phyloP scores from a whole-genome alignment of 129 eudicot species.

The Rutidosis leptorrhynchoides region DNA sequence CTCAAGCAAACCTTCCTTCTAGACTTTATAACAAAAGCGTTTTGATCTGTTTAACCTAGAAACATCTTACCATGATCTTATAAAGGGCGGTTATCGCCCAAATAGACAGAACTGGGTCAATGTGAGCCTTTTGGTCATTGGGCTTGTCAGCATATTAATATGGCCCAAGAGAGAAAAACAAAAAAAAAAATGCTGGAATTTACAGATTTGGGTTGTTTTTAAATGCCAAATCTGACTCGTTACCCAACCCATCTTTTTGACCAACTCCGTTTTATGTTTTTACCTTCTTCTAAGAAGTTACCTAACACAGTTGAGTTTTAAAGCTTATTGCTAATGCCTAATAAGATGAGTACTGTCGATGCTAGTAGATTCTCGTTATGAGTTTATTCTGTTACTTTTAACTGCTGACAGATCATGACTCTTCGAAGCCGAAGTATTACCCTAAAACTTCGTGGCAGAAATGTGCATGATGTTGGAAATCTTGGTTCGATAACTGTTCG shows the following conservation, averaged over 20 bases:
- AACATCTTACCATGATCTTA: not conserved
- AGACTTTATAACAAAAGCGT: constrained; percentile 8
- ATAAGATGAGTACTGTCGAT: not conserved
- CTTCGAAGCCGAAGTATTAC: constrained; percentile 55
- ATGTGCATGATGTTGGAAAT: constrained; percentile 39
- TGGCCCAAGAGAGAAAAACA: not conserved
- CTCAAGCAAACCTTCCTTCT: not conserved
- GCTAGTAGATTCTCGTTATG: not conserved
- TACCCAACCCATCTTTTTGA: not conserved
- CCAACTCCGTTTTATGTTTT: not conserved
- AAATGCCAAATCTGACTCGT: not conserved
- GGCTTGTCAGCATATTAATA: not conserved
- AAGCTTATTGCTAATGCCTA: not conserved
- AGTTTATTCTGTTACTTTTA: not conserved
- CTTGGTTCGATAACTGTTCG: constrained; percentile 67
- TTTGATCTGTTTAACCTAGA: constrained; percentile 22
- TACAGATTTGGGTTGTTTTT: not conserved
- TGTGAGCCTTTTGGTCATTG: not conserved
- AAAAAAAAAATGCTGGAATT: not conserved
- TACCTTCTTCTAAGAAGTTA: not conserved
- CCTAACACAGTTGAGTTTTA: not conserved
- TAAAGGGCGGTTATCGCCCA: not conserved
- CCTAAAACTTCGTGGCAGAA: constrained; percentile 52
- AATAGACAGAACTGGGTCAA: too few species aligned
- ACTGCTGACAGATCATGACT: constrained; percentile 68